phyloP scores from a whole-genome alignment of 2,329 filamentous ascomycete species.

The Zalaria obscura region DNA sequence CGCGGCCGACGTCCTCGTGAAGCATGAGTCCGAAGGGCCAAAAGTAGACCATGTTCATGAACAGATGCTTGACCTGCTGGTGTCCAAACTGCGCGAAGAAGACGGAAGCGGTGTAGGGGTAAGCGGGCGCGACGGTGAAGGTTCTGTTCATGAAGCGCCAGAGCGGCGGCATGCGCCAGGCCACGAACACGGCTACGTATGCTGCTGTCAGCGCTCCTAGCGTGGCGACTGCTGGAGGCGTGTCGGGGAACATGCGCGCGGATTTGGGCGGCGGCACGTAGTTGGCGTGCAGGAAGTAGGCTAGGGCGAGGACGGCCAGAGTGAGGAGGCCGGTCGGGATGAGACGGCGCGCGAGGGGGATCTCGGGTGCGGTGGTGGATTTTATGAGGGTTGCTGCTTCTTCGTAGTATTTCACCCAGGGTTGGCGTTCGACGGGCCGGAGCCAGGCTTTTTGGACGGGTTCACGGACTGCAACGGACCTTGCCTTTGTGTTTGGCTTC shows the following conservation, averaged over 20 bases:
- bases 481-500: too few species aligned
- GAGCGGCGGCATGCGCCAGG: constrained; percentile 50
- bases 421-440: constrained; percentile 14
- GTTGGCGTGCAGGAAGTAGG: constrained; percentile 29
- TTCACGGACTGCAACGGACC: constrained; percentile 1
- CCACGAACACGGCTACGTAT: constrained; percentile 42
- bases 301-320: constrained; percentile 21
- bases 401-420: constrained; percentile 23
- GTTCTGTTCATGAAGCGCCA: constrained; percentile 56
- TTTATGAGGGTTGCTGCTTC: constrained; percentile 20
- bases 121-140: constrained; percentile 50
- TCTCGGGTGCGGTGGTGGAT: constrained; percentile 15
- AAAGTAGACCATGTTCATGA: constrained; percentile 50
- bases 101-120: constrained; percentile 47
- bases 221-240: constrained; percentile 50
- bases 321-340: constrained; percentile 28
- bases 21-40: constrained; percentile 50
- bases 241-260: constrained; percentile 43
- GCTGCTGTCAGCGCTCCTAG: constrained; percentile 45
- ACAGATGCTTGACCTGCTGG: constrained; percentile 44
- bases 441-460: constrained; percentile 12
- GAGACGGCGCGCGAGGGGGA: constrained; percentile 25
- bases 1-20: constrained; percentile 58
- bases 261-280: constrained; percentile 35
- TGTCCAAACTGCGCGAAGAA: constrained; percentile 58